phyloP scores from a whole-genome alignment of 1,284 basidiomycete species.

The Melampsora larici-populina region DNA sequence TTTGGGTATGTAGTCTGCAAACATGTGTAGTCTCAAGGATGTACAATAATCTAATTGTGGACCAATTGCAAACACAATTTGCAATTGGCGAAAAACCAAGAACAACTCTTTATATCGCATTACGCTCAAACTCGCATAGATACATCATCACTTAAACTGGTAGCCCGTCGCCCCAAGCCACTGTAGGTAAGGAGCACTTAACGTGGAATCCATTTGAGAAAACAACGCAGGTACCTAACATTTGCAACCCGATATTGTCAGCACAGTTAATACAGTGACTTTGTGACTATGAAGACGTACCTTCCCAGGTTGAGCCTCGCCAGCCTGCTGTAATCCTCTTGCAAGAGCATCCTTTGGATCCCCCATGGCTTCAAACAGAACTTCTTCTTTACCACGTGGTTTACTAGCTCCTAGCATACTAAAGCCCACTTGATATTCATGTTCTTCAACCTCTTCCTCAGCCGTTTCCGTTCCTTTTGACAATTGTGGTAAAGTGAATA shows the following conservation, averaged over 20 bases:
- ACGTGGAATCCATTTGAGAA: constrained; percentile 35
- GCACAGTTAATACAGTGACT: too few species aligned
- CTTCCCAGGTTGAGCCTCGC: constrained; percentile 44
- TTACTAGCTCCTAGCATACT: constrained; percentile 79
- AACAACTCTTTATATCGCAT: too few species aligned
- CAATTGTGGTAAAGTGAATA: constrained; percentile 70
- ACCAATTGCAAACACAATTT: too few species aligned
- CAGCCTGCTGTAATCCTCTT: constrained; percentile 36
- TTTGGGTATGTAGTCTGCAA: too few species aligned
- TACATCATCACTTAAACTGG: constrained; percentile 31
- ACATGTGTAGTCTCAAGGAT: too few species aligned
- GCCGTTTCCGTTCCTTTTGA: constrained; percentile 55
- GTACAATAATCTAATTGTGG: too few species aligned
- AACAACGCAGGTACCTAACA: constrained; percentile 42
- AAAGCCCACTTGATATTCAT: constrained; percentile 80
- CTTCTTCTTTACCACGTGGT: constrained; percentile 6
- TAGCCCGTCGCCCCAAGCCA: constrained; percentile 42
- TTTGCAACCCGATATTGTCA: neutral
- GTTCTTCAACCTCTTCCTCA: constrained; percentile 63
- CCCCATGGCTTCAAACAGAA: constrained; percentile 29
- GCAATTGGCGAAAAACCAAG: too few species aligned
- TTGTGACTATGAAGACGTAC: neutral
- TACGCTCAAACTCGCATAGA: neutral
- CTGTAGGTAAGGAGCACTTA: constrained; percentile 41
- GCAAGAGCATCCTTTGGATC: constrained; percentile 41